Percentiles rank a stretch among this genome's conserved stretches.
phyloP scores from a whole-genome alignment of 2,329 filamentous ascomycete species.

The Penicillium sp. region DNA sequence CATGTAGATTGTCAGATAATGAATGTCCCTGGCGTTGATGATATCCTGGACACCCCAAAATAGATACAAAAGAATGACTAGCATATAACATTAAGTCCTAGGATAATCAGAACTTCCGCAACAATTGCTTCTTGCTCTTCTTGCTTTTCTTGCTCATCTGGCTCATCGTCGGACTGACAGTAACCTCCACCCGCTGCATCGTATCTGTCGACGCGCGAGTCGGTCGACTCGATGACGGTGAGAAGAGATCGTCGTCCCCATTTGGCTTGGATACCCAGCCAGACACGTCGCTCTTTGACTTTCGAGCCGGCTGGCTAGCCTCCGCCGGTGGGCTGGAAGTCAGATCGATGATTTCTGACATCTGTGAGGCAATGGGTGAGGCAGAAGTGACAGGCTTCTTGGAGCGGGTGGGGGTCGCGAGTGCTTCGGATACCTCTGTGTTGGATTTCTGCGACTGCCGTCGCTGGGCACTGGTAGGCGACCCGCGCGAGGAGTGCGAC shows the following conservation, averaged over 20 bases:
- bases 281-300: background rate
- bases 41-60: background rate
- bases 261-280: background rate
- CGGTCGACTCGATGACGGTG: constrained; percentile 14
- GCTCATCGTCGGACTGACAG: constrained; percentile 15
- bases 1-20: background rate
- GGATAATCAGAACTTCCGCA: constrained; percentile 7
- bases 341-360: constrained; percentile 18
- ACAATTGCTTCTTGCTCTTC: constrained; percentile 12
- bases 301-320: background rate
- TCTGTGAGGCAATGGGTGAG: constrained; percentile 11
- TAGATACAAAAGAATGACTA: background rate
- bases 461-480: constrained; percentile 12
- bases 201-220: constrained; percentile 19
- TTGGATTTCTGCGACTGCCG: constrained; percentile 2
- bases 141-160: constrained; percentile 16
- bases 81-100: background rate
- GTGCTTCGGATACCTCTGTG: constrained; percentile 2
- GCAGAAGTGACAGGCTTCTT: constrained; percentile 4
- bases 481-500: constrained; percentile 9
- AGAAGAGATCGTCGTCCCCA: constrained; percentile 8
- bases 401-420: constrained; percentile 10
- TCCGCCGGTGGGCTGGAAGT: constrained; percentile 6
- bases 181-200: constrained; percentile 17
- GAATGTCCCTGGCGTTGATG: background rate